Conservation (phyloP, 23 red algal species). For the Gracilariopsis chorda region DNA sequence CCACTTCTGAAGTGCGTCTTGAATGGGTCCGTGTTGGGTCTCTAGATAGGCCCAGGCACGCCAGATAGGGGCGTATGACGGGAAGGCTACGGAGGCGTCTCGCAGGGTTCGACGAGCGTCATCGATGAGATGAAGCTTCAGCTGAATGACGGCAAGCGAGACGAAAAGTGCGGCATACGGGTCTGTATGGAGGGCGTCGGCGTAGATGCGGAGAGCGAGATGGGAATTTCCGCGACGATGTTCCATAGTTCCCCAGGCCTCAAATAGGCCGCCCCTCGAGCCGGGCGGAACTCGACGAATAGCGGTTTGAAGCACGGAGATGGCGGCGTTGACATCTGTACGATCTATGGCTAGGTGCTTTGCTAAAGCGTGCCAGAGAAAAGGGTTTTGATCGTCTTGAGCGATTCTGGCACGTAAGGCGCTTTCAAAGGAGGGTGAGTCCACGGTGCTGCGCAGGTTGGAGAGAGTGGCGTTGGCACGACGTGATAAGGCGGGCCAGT, state of each 20-base stretch:
- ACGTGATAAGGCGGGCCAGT: slow-evolving; percentile 34
- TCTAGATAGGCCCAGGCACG: slow-evolving; percentile 42
- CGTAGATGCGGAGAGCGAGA: not conserved
- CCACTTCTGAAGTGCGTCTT: slow-evolving; percentile 20
- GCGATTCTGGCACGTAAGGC: slow-evolving; percentile 8
- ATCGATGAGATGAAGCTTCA: not conserved
- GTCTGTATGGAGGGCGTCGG: slow-evolving; percentile 14
- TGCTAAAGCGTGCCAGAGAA: slow-evolving; percentile 49
- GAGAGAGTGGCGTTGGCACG: slow-evolving; percentile 20
- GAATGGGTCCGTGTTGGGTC: not conserved
- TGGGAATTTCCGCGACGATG: slow-evolving; percentile 7
- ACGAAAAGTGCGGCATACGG: slow-evolving; percentile 39
- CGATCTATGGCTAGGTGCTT: slow-evolving; percentile 29
- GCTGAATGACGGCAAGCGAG: slow-evolving; percentile 10
- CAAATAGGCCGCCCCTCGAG: not conserved
- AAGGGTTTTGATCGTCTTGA: slow-evolving; percentile 11
- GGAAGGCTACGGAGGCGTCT: not conserved
- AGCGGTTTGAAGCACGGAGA: slow-evolving; percentile 12
- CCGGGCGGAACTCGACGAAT: slow-evolving; percentile 27
- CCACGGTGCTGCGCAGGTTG: not conserved
- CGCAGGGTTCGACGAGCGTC: not conserved
- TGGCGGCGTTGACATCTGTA: not conserved
- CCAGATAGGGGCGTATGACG: slow-evolving; percentile 8
- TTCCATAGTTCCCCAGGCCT: slow-evolving; percentile 10
- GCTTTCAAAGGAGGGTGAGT: not conserved